A percentile compares a stretch with the other conserved stretches of the same genome.
phyloP scores from a whole-genome alignment of 345 rosid species.

The Gossypium sturtianum region DNA sequence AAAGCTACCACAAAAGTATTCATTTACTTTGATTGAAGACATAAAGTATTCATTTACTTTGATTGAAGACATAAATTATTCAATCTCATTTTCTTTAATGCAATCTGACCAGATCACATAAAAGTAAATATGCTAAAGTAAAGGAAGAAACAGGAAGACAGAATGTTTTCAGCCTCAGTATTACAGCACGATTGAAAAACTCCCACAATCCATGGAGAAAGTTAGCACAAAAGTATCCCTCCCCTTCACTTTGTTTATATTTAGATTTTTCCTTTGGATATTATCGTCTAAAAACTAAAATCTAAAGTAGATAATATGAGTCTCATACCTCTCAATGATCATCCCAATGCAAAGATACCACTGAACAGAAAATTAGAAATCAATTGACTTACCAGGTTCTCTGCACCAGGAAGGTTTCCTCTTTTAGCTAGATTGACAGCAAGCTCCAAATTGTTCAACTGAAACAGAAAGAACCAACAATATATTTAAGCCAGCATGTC shows the following conservation, averaged over 20 bases:
- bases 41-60: background rate
- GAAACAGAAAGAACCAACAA: constrained; percentile 21
- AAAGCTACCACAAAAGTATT: background rate
- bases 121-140: background rate
- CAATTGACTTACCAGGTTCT: constrained; percentile 63
- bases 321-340: background rate
- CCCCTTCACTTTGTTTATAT: background rate
- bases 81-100: background rate
- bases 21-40: background rate
- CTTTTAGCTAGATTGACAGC: constrained; percentile 98
- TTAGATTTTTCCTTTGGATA: background rate
- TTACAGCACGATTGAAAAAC: background rate
- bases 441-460: constrained; percentile 96
- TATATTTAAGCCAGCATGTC: background rate
- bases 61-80: background rate
- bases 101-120: background rate
- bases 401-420: constrained; percentile 99
- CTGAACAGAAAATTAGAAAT: background rate
- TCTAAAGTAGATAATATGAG: background rate
- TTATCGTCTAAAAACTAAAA: background rate
- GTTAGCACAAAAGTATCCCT: background rate
- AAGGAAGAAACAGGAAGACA: background rate
- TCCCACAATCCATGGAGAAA: background rate
- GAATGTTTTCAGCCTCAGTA: background rate
- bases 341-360: background rate